phyloP scores from a whole-genome alignment of 495 filamentous ascomycete species.

The Hypoxylon subgilvum region DNA sequence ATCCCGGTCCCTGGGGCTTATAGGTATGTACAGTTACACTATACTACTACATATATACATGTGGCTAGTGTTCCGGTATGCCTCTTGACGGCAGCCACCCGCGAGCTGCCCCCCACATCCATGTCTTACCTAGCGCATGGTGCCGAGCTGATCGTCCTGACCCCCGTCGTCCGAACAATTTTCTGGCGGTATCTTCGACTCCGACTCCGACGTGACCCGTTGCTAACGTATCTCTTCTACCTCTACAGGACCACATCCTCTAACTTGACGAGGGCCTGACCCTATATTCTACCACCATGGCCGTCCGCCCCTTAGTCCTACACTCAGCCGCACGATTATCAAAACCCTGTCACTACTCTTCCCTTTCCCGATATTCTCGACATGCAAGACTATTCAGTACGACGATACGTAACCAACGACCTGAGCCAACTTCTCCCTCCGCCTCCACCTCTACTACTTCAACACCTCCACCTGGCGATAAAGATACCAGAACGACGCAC shows the following conservation, averaged over 20 bases:
- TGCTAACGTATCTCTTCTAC: constrained; percentile 6
- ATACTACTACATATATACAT: too few relatives aligned
- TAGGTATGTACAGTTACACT: constrained; percentile 7
- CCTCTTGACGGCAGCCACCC: constrained; percentile 10
- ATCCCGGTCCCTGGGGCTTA: constrained; percentile 7
- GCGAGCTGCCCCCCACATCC: constrained; percentile 2
- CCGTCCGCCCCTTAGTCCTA: constrained; percentile 24
- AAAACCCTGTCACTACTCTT: constrained; percentile 2
- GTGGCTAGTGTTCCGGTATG: constrained; percentile 25
- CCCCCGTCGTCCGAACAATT: constrained; percentile 19
- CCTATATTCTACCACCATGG: constrained; percentile 28
- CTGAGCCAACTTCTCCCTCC: constrained; percentile 11
- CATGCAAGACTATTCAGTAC: constrained; percentile 20
- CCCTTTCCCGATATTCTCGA: background rate
- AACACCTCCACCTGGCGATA: constrained; percentile 5
- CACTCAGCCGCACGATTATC: constrained; percentile 32
- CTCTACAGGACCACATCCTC: constrained; percentile 1
- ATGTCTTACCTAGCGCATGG: constrained; percentile 8
- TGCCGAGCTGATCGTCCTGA: constrained; percentile 22
- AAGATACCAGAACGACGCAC: constrained; percentile 71
- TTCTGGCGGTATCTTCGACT: constrained; percentile 19
- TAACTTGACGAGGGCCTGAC: constrained; percentile 20
- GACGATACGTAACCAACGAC: constrained; percentile 16
- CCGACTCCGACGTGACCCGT: constrained; percentile 5
- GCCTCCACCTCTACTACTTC: constrained; percentile 11